These are phyloP conservation scores for Pyrrhoderma noxium DNA, from an alignment of 1,284 basidiomycete species.

Conservation along the genomic window DNA sequence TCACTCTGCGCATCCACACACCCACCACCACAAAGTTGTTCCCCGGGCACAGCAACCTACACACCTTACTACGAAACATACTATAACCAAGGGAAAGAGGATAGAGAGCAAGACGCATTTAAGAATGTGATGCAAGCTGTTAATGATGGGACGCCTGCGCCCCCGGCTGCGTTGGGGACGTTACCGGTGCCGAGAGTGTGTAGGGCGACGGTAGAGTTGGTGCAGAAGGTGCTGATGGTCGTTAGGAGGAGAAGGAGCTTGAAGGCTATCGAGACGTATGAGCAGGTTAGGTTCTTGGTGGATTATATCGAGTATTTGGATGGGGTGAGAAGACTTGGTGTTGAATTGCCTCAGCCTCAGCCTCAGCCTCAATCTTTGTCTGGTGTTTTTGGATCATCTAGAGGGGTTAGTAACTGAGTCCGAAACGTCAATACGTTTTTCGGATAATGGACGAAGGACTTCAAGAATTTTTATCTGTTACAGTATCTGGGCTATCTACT, in stretches of 20 bases:
- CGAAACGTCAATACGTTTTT: too few relatives aligned
- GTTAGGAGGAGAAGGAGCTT: conserved; percentile 70
- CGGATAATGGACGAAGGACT: too few relatives aligned
- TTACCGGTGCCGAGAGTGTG: conserved; percentile 19
- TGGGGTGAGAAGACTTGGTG: not conserved
- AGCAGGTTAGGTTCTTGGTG: conserved; percentile 82
- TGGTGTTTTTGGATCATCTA: too few relatives aligned
- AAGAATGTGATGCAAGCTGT: too few relatives aligned
- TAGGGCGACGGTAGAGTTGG: conserved; percentile 46
- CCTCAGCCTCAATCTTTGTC: too few relatives aligned
- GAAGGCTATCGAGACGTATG: conserved; percentile 87
- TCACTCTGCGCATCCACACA: conserved; percentile 17
- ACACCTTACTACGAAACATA: too few relatives aligned
- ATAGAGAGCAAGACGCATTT: too few relatives aligned
- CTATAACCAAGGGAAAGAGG: not conserved
- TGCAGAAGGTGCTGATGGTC: conserved; percentile 68
- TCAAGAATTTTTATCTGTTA: too few relatives aligned
- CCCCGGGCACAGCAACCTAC: not conserved
- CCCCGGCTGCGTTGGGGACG: not conserved
- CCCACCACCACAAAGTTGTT: not conserved
- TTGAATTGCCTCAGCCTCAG: too few relatives aligned
- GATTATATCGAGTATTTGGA: conserved; percentile 71
- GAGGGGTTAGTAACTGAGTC: too few relatives aligned
- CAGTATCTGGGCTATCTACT: too few relatives aligned
- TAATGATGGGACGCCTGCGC: too few relatives aligned